Evolutionary conservation across 768 basidiomycete genomes (phyloP), one percentile per base, ranked within the genome.

Genomic region (Psilocybe azurescens): DNA sequence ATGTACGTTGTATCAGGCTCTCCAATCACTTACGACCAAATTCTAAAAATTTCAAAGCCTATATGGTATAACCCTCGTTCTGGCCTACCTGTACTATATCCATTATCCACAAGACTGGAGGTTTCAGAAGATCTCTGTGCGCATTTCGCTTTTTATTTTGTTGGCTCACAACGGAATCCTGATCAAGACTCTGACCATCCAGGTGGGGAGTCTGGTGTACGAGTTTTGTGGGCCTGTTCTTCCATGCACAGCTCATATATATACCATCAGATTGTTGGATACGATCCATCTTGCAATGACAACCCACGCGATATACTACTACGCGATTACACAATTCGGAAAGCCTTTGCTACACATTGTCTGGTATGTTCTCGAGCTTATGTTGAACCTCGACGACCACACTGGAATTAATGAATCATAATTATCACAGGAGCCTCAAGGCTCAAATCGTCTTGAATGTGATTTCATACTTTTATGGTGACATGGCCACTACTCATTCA

Each of bases 361-460:
- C 6, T 77, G 77, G 78, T 78, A 56, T 24, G 74, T 66, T 7
- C 6, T 7, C 33, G 33, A 36, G 33, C 10, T 2, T 2, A 11
- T n/a, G 41, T 36, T 16, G 39, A 24, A 24, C 28, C 13, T 36
- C 28, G 49, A 38, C 10, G 48, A 41, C 11, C 7, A 51, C 29
- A 48, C 6, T 5, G 11, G 41, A 24, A 52, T 28, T 47, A 53
- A 56, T 5, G 61, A 51, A 38, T 6, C 33, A n/a, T 52, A 16
- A n/a, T 36, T 53, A 10, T 36, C 71, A 70, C 3, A 70, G 76
- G 64, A 65, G 64, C 24, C 53, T 65, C 46, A 65, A 65, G 41
- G 64, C 58, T 32, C 46, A 57, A 69, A 72, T 78, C 1, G 58
- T 73, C 16, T 66, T 81, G 49, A 80, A 79, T 60, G 80, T 80